phyloP scores from a whole-genome alignment of 2,329 filamentous ascomycete species.

The Talaromyces amestolkiae region DNA sequence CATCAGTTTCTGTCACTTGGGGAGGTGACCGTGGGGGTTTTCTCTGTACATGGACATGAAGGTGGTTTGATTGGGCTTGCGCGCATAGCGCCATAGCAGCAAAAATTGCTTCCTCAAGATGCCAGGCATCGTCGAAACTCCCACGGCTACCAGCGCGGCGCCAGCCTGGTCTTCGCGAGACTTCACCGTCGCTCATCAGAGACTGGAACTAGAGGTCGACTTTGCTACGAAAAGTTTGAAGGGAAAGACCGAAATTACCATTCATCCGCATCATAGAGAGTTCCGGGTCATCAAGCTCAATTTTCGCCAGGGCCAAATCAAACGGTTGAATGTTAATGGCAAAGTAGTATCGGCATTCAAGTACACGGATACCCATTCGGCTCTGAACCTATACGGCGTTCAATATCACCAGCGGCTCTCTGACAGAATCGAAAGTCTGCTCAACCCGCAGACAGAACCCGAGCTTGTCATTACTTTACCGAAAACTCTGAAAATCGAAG shows the following conservation, averaged over 20 bases:
- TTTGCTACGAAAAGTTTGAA: slow-evolving; percentile 72
- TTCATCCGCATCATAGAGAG: slow-evolving; percentile 62
- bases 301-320: slow-evolving; percentile 61
- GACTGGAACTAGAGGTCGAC: slow-evolving; percentile 84
- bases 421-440: slow-evolving; percentile 61
- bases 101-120: slow-evolving; percentile 37
- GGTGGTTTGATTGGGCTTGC: slow-evolving; percentile 34
- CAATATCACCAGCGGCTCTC: slow-evolving; percentile 76
- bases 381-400: slow-evolving; percentile 55
- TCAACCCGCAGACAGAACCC: slow-evolving; percentile 52
- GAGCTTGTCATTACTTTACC: slow-evolving; percentile 61
- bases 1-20: slow-evolving; percentile 17
- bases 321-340: slow-evolving; percentile 49
- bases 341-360: slow-evolving; percentile 37
- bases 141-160: slow-evolving; percentile 23
- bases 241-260: slow-evolving; percentile 77
- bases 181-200: slow-evolving; percentile 72
- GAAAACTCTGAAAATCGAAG: slow-evolving; percentile 59
- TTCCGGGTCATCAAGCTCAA: slow-evolving; percentile 58
- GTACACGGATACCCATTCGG: slow-evolving; percentile 46
- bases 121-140: slow-evolving; percentile 41
- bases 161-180: slow-evolving; percentile 36
- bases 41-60: slow-evolving; percentile 34
- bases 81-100: slow-evolving; percentile 39
- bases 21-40: slow-evolving; percentile 12